These are phyloP conservation scores for Boletus fagicola DNA, from an alignment of 768 basidiomycete species.

Conservation along the genomic window DNA sequence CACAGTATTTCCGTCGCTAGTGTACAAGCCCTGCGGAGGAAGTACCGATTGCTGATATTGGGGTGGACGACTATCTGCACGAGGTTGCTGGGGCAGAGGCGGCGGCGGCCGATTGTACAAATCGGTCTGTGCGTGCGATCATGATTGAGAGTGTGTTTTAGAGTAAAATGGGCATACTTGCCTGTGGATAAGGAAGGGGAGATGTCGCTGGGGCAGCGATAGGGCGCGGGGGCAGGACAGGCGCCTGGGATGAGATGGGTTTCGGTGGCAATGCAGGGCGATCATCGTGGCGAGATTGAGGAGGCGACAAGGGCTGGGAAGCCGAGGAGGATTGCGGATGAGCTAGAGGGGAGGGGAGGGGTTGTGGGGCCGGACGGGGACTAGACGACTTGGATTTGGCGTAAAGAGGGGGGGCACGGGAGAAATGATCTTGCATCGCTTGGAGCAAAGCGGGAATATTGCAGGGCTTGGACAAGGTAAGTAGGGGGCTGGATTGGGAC, in stretches of 20 bases:
- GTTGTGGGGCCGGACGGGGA: conserved; percentile 22
- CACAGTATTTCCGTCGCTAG: conserved; percentile 19
- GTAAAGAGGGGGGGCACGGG: conserved; percentile 83
- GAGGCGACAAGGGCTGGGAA: conserved; percentile 22
- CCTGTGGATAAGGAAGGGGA: conserved; percentile 13
- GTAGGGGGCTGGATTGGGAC: background rate
- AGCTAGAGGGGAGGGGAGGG: conserved; percentile 17
- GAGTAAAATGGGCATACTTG: conserved; percentile 20
- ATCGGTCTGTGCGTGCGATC: conserved; percentile 19
- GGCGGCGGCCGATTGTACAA: conserved; percentile 38
- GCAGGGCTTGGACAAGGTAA: conserved; percentile 56
- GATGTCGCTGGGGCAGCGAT: conserved; percentile 4
- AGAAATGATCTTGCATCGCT: conserved; percentile 80
- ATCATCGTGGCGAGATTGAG: conserved; percentile 23
- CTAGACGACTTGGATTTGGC: conserved; percentile 60
- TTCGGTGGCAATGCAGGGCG: conserved; percentile 42
- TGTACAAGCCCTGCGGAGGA: conserved; percentile 14
- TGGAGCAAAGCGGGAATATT: conserved; percentile 70
- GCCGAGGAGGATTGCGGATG: conserved; percentile 18
- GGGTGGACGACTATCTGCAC: conserved; percentile 24
- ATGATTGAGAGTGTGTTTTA: background rate
- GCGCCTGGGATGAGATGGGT: conserved; percentile 25
- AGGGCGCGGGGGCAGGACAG: conserved; percentile 19
- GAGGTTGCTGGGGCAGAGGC: conserved; percentile 28
- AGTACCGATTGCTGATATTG: conserved; percentile 28